These are phyloP conservation scores for Fusarium sp. DNA, from an alignment of 2,329 filamentous ascomycete species.

Conservation along the genomic window DNA sequence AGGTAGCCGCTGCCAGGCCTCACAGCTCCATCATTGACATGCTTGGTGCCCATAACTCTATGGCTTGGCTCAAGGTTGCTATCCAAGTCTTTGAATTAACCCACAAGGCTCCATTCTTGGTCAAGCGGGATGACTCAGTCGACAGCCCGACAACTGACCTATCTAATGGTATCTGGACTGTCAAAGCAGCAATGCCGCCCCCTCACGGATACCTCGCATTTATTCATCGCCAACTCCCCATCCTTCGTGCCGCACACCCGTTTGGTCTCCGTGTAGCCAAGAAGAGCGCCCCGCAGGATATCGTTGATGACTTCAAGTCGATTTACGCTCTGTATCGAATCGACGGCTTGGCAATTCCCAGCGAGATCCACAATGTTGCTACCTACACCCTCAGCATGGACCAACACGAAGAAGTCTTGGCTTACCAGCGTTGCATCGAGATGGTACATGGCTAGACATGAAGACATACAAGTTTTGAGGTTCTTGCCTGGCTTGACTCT, in stretches of 20 bases:
- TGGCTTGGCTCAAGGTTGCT: not conserved
- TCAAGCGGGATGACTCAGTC: not conserved
- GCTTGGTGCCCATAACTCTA: not conserved
- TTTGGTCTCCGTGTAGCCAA: too few species aligned
- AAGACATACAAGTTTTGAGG: not conserved
- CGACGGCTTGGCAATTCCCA: fast-evolving
- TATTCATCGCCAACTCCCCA: not conserved
- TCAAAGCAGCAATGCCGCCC: not conserved
- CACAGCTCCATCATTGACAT: not conserved
- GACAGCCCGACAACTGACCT: not conserved
- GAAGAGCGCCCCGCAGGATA: too few species aligned
- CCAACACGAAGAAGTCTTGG: too few species aligned
- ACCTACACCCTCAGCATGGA: fast-evolving
- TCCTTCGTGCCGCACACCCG: not conserved
- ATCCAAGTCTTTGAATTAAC: not conserved
- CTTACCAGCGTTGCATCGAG: too few species aligned
- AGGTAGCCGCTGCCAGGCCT: not conserved
- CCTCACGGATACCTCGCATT: not conserved
- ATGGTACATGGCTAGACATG: too few species aligned
- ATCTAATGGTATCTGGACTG: not conserved
- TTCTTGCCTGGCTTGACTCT: not conserved
- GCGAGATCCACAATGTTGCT: fast-evolving
- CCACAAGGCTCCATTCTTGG: not conserved
- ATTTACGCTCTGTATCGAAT: too few species aligned
- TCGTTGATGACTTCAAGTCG: too few species aligned